Evolutionary conservation across 2,329 filamentous ascomycete species (phyloP), one percentile per base, ranked within the genome.

Genomic region (Apiospora arundinis): DNA sequence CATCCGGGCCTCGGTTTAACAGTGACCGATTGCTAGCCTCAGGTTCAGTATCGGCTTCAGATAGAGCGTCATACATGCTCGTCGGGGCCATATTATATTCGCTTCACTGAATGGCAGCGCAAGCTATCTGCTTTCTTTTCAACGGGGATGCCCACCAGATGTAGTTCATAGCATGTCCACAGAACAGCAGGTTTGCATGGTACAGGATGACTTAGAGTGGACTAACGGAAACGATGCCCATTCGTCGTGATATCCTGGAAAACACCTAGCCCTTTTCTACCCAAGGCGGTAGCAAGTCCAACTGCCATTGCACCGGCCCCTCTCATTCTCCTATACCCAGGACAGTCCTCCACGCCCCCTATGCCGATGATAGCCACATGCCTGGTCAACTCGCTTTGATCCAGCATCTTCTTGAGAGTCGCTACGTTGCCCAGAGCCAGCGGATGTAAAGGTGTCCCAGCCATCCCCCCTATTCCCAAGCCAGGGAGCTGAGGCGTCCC

Each of bases 391-490:
- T 82, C 76, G 18, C 85, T 76, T 45, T 81, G 80, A 74, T 91
- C 88, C 21, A 95, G 79, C 81, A 92, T 78, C 25, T 78, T 80
- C 25, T 90, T 82, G n/a, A 95, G 85, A 0, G 88, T 91, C n/a
- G 84, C 84, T 44, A 95, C 93, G 75, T 95, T 95, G 0, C 93
- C 93, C 42, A 95, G 80, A 0, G 92, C 91, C 0, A 95, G 82
- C 0, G 92, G 90, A 80, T 95, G 93, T 60, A 95, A 81, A 23
- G 92, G 87, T 14, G 91, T 86, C 0, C 93, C 93, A 0, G 92
- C 93, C 81, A 95, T 85, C 0, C 93, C 93, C 0, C 93, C 93
- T 3, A 93, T 84, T 0, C 92, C 91, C 0, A 79, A 81, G 3
- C 83, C 85, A 0, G 87, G 88, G 1, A 90, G 88, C 9, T 83